Percentiles rank a stretch among this genome's conserved stretches.
Evolutionary conservation across 768 basidiomycete species (phyloP).

Genomic region (Leccinum truebloodii): DNA sequence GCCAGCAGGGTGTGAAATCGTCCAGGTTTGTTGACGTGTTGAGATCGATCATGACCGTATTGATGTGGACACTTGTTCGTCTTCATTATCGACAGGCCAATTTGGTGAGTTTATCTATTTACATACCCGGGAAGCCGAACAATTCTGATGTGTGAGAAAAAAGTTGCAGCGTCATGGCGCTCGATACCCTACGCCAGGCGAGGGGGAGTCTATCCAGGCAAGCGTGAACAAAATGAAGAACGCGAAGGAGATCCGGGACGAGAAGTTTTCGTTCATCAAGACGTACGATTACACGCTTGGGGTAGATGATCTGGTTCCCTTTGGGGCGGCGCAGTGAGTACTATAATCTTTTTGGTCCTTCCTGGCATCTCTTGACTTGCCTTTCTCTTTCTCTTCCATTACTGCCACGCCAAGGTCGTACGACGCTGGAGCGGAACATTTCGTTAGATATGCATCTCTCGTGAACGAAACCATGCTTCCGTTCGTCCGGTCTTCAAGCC

Average conservation of each 20-base stretch:
- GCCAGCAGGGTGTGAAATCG: neutral
- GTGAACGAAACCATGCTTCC: constrained; percentile 47
- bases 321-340: constrained; percentile 64
- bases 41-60: neutral
- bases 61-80: neutral
- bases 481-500: constrained; percentile 49
- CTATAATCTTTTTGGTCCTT: constrained; percentile 33
- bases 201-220: constrained; percentile 40
- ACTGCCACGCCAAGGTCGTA: constrained; percentile 37
- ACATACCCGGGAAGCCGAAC: neutral
- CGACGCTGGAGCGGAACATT: constrained; percentile 52
- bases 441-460: constrained; percentile 50
- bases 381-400: neutral
- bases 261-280: constrained; percentile 50
- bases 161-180: neutral
- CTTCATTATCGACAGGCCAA: neutral
- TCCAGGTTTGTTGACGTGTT: neutral
- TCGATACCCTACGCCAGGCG: neutral
- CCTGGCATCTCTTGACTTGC: neutral
- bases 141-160: neutral
- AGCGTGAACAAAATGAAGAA: constrained; percentile 56
- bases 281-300: constrained; percentile 60
- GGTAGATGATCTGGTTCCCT: constrained; percentile 56
- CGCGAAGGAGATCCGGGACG: constrained; percentile 44
- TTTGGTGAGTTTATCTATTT: neutral